Percentiles rank a stretch among this genome's conserved stretches.
Evolutionary conservation across 2,329 filamentous ascomycete genomes (phyloP).

Genomic region (Ciborinia camelliae): DNA sequence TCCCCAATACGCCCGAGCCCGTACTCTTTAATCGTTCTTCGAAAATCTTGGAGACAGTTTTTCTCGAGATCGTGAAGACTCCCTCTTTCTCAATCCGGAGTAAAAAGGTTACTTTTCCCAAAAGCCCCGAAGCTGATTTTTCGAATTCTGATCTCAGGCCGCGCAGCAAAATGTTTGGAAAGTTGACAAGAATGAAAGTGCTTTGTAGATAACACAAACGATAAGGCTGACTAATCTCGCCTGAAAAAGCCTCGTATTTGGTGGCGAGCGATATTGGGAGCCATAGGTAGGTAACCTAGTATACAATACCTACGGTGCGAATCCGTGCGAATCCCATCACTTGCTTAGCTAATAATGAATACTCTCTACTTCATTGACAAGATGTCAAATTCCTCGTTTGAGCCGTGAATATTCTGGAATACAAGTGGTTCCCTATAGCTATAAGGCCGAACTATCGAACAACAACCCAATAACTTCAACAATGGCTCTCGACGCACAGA

Average conservation of each 20-base stretch:
- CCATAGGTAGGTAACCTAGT: too few species aligned
- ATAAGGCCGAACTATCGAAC: neutral
- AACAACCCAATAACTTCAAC: neutral
- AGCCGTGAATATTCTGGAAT: neutral
- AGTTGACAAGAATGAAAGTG: neutral
- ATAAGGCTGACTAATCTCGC: slow-evolving; percentile 8
- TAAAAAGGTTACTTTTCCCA: neutral
- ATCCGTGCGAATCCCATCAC: too few species aligned
- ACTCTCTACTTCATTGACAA: neutral
- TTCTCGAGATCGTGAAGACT: neutral
- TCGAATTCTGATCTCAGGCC: neutral
- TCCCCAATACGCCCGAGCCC: neutral
- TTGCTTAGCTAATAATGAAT: neutral
- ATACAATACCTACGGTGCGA: neutral
- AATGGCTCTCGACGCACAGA: slow-evolving; percentile 36
- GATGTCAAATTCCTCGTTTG: neutral
- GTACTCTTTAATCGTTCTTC: neutral
- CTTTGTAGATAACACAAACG: neutral
- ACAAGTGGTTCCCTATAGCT: neutral
- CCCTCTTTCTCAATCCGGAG: neutral
- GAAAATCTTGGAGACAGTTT: neutral
- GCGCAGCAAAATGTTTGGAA: neutral
- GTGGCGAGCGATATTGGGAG: neutral
- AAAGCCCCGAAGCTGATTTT: neutral
- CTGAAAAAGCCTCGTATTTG: neutral